These are phyloP conservation scores for Rhamnella rubrinervis DNA, from an alignment of 331 rosid genomes.

Conservation along the genomic window DNA sequence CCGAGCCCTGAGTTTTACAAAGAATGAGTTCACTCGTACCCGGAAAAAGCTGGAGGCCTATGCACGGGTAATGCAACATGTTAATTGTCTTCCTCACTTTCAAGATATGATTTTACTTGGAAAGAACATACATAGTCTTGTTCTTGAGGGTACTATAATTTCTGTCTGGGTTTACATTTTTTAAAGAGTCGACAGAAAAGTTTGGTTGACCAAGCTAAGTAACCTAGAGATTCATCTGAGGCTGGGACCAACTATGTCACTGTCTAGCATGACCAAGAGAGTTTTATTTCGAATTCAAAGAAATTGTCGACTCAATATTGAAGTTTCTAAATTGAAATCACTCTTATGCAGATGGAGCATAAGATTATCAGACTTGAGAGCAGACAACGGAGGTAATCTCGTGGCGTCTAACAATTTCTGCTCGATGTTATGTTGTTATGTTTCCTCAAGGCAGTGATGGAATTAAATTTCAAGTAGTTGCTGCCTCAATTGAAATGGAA, in stretches of 20 bases:
- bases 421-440: too few relatives aligned
- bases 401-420: too few relatives aligned
- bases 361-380: slow-evolving; percentile 34
- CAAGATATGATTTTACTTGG: not conserved
- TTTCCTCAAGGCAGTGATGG: too few relatives aligned
- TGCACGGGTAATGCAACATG: slow-evolving; percentile 36
- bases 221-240: too few relatives aligned
- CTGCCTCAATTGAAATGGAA: too few relatives aligned
- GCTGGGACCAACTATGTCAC: too few relatives aligned
- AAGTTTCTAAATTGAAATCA: not conserved
- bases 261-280: too few relatives aligned
- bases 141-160: not conserved
- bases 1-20: slow-evolving; percentile 32
- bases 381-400: not conserved
- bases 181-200: too few relatives aligned
- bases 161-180: not conserved
- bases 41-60: slow-evolving; percentile 37
- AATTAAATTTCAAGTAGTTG: too few relatives aligned
- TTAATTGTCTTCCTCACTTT: not conserved
- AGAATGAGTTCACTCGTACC: slow-evolving; percentile 39
- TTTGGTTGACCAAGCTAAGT: too few relatives aligned
- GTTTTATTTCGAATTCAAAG: too few relatives aligned
- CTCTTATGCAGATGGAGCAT: slow-evolving; percentile 40
- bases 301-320: too few relatives aligned
- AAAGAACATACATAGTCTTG: slow-evolving; percentile 1